phyloP scores from a whole-genome alignment of 1,284 basidiomycete genomes.

The Ustilago cynodontis region DNA sequence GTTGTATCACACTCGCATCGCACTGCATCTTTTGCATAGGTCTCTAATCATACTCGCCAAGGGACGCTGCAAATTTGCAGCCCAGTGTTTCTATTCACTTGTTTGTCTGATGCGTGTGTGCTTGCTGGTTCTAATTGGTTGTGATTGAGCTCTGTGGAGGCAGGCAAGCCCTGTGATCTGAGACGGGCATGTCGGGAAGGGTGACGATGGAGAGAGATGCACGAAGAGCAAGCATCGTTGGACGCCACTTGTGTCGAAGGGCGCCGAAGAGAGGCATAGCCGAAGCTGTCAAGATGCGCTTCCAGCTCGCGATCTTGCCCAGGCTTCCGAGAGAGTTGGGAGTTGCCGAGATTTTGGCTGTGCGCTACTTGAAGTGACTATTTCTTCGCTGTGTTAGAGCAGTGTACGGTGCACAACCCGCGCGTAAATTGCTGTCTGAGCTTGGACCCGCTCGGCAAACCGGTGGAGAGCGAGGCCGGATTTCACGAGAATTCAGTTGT shows the following conservation, averaged over 20 bases:
- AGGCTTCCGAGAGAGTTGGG: not conserved
- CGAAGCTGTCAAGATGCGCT: not conserved
- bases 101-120: not conserved
- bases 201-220: not conserved
- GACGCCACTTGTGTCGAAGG: not conserved
- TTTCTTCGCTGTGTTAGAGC: not conserved
- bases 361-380: constrained; percentile 4
- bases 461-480: constrained; percentile 7
- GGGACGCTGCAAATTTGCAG: constrained; percentile 43
- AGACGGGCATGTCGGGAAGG: not conserved
- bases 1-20: constrained; percentile 31
- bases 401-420: not conserved
- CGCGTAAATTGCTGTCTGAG: not conserved
- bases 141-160: too few relatives aligned
- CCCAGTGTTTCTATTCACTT: constrained; percentile 15
- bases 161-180: too few relatives aligned
- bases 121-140: not conserved
- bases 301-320: not conserved
- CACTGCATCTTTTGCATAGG: constrained; percentile 33
- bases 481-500: constrained; percentile 2
- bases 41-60: constrained; percentile 45
- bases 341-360: not conserved
- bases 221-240: not conserved
- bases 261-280: not conserved
- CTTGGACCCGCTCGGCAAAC: constrained; percentile 1